A percentile compares a stretch with the other conserved stretches of the same genome.
phyloP scores from a whole-genome alignment of 805 yeast species.

The Brettanomyces custersianus region DNA sequence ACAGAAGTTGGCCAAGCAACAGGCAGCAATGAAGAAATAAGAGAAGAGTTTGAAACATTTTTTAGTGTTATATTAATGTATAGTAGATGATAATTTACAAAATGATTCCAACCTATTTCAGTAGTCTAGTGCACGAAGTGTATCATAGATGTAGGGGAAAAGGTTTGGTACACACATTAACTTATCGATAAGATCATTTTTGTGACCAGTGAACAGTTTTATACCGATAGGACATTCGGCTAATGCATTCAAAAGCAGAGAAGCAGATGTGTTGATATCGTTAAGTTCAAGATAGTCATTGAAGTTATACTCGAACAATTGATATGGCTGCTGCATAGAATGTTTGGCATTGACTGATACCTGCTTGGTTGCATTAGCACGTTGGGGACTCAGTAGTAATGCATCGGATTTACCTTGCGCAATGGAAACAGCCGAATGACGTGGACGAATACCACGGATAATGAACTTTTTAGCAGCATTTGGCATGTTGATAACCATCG shows the following conservation, averaged over 20 bases:
- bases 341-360: conserved; percentile 1
- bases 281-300: conserved; percentile 26
- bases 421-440: conserved; percentile 46
- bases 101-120: too few relatives aligned
- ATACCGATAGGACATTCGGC: conserved; percentile 24
- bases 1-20: conserved; percentile 40
- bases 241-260: conserved; percentile 28
- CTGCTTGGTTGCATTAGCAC: background rate
- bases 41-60: background rate
- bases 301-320: conserved; percentile 23
- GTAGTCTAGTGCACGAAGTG: conserved; percentile 15
- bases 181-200: conserved; percentile 23
- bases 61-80: background rate
- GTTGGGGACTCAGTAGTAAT: conserved; percentile 1
- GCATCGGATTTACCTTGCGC: conserved; percentile 38
- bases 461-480: conserved; percentile 68
- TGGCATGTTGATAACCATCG: conserved; percentile 75
- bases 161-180: conserved; percentile 28
- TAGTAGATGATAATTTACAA: too few relatives aligned
- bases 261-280: conserved; percentile 32
- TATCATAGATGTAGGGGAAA: conserved; percentile 17
- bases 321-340: conserved; percentile 4
- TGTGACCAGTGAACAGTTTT: conserved; percentile 24
- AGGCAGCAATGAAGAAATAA: conserved; percentile 15
- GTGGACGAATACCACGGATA: conserved; percentile 89